A percentile compares a stretch with the other conserved stretches of the same genome.
Conservation (phyloP, 331 rosid genomes). For the Quercus tomentella region DNA sequence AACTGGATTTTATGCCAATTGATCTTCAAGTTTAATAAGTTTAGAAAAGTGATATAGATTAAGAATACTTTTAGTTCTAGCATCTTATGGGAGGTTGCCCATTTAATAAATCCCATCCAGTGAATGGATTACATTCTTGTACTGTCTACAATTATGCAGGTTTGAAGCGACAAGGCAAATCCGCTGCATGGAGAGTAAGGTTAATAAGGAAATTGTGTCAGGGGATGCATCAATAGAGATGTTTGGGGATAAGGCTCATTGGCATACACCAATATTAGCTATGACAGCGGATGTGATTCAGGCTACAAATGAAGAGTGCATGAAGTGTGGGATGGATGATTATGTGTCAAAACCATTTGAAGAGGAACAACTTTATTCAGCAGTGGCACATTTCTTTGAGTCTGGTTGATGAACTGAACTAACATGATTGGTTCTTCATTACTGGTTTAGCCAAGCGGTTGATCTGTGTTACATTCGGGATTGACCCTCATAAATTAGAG, state of each 20-base stretch:
- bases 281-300: constrained; percentile 97
- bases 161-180: constrained; percentile 73
- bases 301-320: constrained; percentile 76
- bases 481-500: constrained; percentile 4
- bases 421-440: not conserved
- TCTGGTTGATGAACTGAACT: constrained; percentile 31
- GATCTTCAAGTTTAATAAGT: not conserved
- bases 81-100: constrained; percentile 2
- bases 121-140: constrained; percentile 13
- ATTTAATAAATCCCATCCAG: not conserved
- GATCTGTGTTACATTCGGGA: constrained; percentile 5
- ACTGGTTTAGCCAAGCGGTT: constrained; percentile 14
- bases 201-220: constrained; percentile 49
- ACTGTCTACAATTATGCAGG: constrained; percentile 38
- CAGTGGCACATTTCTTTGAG: constrained; percentile 52
- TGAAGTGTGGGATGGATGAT: constrained; percentile 87
- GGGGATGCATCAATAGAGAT: constrained; percentile 55
- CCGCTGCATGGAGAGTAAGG: constrained; percentile 53
- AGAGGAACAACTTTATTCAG: constrained; percentile 71
- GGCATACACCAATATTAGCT: constrained; percentile 91
- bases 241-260: constrained; percentile 47
- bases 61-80: constrained; percentile 5
- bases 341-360: constrained; percentile 89
- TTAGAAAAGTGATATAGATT: not conserved
- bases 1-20: not conserved